Percentiles rank a stretch among this genome's conserved stretches.
These are phyloP conservation scores for Vickermania ingenoplastis DNA, from an alignment of 208 protist genomes.

Conservation along the genomic window DNA sequence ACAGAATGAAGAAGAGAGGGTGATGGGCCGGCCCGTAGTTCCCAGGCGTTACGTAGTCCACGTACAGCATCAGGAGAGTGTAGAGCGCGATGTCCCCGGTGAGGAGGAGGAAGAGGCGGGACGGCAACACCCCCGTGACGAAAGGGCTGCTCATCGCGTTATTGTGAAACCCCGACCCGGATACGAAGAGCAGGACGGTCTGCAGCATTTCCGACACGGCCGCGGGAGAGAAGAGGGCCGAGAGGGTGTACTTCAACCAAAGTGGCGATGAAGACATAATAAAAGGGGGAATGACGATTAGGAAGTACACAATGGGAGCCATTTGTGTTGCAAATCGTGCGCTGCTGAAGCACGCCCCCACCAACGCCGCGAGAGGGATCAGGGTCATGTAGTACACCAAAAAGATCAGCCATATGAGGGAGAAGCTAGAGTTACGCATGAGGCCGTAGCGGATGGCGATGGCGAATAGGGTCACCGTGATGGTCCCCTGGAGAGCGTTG, in stretches of 20 bases:
- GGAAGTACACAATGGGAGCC: slow-evolving; percentile 58
- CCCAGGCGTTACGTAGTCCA: slow-evolving; percentile 40
- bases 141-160: background rate
- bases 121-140: slow-evolving; percentile 10
- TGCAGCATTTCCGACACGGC: slow-evolving; percentile 19
- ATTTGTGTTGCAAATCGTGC: no score
- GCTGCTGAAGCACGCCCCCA: no score
- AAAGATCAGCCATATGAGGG: slow-evolving; percentile 42
- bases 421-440: background rate
- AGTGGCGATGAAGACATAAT: slow-evolving; percentile 7
- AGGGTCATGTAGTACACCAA: slow-evolving; percentile 38
- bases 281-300: slow-evolving; percentile 26
- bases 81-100: slow-evolving; percentile 36
- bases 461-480: slow-evolving; percentile 34
- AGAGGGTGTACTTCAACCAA: slow-evolving; percentile 7
- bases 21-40: slow-evolving; percentile 35
- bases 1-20: slow-evolving; percentile 49
- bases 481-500: slow-evolving; percentile 33
- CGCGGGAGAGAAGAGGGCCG: slow-evolving; percentile 9
- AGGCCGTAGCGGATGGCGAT: background rate
- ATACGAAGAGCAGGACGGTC: slow-evolving; percentile 4
- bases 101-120: no score
- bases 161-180: background rate
- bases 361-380: slow-evolving; percentile 42
- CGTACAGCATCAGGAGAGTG: slow-evolving; percentile 43